These are phyloP conservation scores for Neoascochyta sp. DNA, from an alignment of 2,329 filamentous ascomycete genomes.

Conservation along the genomic window DNA sequence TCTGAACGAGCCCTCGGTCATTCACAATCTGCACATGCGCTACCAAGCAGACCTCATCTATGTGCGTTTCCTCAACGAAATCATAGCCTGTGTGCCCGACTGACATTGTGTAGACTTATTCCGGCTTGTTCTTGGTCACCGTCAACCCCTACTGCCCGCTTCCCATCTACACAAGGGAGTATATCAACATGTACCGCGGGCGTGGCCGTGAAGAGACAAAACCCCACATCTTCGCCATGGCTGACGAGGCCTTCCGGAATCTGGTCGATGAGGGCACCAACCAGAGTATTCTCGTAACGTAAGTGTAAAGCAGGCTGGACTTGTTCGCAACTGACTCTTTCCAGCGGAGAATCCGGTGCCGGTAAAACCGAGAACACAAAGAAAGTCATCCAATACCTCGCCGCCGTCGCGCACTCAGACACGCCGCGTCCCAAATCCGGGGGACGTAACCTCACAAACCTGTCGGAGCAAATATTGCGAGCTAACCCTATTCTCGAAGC, in stretches of 20 bases:
- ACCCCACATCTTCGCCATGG: conserved; percentile 96
- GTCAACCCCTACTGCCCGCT: conserved; percentile 95
- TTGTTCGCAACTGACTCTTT: conserved; percentile 13
- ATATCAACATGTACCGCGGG: conserved; percentile 97
- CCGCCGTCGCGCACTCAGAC: conserved; percentile 85
- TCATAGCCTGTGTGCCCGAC: not conserved
- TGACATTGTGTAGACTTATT: conserved; percentile 67
- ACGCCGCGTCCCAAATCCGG: conserved; percentile 59
- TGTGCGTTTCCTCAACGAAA: conserved; percentile 41
- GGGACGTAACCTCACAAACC: conserved; percentile 69
- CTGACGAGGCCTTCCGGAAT: conserved; percentile 93
- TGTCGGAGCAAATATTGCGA: conserved; percentile 92
- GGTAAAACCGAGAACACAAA: conserved; percentile 99
- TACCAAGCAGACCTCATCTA: conserved; percentile 96
- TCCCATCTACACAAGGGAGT: conserved; percentile 94
- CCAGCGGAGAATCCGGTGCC: conserved; percentile 83
- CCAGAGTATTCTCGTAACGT: conserved; percentile 94
- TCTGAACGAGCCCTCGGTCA: conserved; percentile 94
- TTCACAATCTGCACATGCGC: conserved; percentile 91
- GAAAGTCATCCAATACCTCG: conserved; percentile 98
- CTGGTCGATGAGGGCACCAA: conserved; percentile 92
- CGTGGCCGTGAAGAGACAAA: conserved; percentile 88
- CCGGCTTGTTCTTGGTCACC: conserved; percentile 91
- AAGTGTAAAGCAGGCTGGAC: conserved; percentile 36
- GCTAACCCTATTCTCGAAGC: conserved; percentile 97